Evolutionary conservation across 2,329 filamentous ascomycete genomes (phyloP).

Genomic region (Pezicula radicicola): DNA sequence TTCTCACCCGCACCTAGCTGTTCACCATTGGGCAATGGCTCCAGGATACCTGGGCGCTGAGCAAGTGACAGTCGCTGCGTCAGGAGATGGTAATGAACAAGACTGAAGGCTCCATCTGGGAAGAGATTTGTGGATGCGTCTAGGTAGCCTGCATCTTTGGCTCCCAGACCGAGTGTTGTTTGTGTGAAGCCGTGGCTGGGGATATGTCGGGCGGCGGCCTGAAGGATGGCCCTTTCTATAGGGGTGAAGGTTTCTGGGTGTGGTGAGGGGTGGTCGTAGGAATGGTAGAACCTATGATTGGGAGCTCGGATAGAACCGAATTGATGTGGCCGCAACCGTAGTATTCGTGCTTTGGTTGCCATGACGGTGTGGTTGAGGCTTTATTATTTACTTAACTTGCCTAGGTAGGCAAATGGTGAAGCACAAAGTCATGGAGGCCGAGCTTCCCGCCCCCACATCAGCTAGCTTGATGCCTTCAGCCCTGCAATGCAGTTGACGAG

Average conservation of each 20-base stretch:
- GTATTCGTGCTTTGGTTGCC: conserved; percentile 4
- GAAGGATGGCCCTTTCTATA: conserved; percentile 73
- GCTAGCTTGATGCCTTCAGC: too few species aligned
- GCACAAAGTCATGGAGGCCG: too few species aligned
- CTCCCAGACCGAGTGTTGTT: conserved; percentile 70
- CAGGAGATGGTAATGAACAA: conserved; percentile 76
- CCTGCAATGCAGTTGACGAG: too few species aligned
- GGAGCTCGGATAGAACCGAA: background rate
- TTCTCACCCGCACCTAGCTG: conserved; percentile 53
- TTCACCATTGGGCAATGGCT: conserved; percentile 35
- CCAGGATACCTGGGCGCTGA: conserved; percentile 15
- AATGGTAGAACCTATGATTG: conserved; percentile 57
- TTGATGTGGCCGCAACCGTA: background rate
- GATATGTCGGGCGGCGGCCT: conserved; percentile 75
- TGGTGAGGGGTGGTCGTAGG: conserved; percentile 61
- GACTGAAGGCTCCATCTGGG: conserved; percentile 73
- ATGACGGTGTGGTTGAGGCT: conserved; percentile 2
- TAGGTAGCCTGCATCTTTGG: conserved; percentile 79
- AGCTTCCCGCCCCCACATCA: too few species aligned
- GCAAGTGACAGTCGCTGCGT: conserved; percentile 59
- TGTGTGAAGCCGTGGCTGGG: conserved; percentile 80
- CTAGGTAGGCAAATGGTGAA: too few species aligned
- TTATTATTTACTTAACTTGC: too few species aligned
- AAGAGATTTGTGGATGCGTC: conserved; percentile 84
- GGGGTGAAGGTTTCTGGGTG: conserved; percentile 57